Percentiles rank a stretch among this genome's conserved stretches.
Conservation (phyloP, 1,139 yeast species). For the Suhomyces bokatorum region DNA sequence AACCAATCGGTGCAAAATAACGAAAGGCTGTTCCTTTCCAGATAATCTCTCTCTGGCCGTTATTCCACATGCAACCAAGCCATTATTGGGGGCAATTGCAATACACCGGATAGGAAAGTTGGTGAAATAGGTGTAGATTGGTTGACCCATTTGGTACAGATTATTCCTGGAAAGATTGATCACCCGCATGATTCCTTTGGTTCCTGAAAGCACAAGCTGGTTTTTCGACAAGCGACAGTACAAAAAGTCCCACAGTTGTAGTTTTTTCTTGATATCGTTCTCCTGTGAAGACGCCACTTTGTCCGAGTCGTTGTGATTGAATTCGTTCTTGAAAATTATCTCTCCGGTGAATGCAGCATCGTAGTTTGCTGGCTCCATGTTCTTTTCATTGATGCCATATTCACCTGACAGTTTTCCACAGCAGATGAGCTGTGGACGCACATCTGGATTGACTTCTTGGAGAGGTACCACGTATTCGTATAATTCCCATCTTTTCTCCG, state of each 20-base stretch:
- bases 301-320: slow-evolving; percentile 23
- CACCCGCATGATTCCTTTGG: slow-evolving; percentile 69
- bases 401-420: slow-evolving; percentile 73
- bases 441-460: slow-evolving; percentile 27
- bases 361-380: slow-evolving; percentile 27
- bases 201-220: slow-evolving; percentile 68
- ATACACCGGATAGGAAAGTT: slow-evolving; percentile 79
- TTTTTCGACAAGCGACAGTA: slow-evolving; percentile 64
- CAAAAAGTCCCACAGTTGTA: slow-evolving; percentile 61
- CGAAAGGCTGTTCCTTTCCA: slow-evolving; percentile 77
- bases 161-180: slow-evolving; percentile 50
- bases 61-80: slow-evolving; percentile 74
- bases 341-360: slow-evolving; percentile 21
- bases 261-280: slow-evolving; percentile 29
- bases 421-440: slow-evolving; percentile 58
- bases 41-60: slow-evolving; percentile 74
- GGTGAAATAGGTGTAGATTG: slow-evolving; percentile 68
- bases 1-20: slow-evolving; percentile 59
- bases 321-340: slow-evolving; percentile 36
- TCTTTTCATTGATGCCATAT: slow-evolving; percentile 51
- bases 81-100: slow-evolving; percentile 65
- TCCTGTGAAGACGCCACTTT: slow-evolving; percentile 13
- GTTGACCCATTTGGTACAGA: slow-evolving; percentile 50
- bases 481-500: slow-evolving; percentile 73
- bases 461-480: slow-evolving; percentile 43